Percentiles rank a stretch among this genome's conserved stretches.
phyloP scores from a whole-genome alignment of 2,329 filamentous ascomycete species.

The Calcarisporium arbuscula region DNA sequence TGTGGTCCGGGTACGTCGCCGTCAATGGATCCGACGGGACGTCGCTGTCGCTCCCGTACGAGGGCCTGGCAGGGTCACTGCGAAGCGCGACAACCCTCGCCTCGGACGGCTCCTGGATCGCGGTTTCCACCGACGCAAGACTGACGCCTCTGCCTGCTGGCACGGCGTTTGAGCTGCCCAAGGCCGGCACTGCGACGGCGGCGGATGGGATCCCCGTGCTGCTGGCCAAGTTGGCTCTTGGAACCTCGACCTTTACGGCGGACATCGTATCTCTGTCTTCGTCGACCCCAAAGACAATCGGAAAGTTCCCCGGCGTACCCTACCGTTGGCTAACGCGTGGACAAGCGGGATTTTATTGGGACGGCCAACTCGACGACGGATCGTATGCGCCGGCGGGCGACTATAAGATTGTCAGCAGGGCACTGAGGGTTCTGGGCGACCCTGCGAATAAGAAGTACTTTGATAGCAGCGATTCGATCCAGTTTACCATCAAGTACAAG shows the following conservation, averaged over 20 bases:
- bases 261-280: too few relatives aligned
- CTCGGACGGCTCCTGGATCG: conserved; percentile 22
- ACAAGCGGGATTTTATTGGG: conserved; percentile 27
- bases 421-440: conserved; percentile 12
- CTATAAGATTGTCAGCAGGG: conserved; percentile 22
- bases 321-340: conserved; percentile 22
- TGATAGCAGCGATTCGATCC: conserved; percentile 10
- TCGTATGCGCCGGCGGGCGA: conserved; percentile 32
- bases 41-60: conserved; percentile 26
- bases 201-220: conserved; percentile 25
- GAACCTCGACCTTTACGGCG: too few relatives aligned
- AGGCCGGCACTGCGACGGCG: neutral
- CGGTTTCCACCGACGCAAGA: conserved; percentile 18
- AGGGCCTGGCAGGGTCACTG: conserved; percentile 22
- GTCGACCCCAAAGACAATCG: conserved; percentile 25
- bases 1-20: conserved; percentile 12
- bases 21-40: conserved; percentile 18
- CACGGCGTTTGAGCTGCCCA: conserved; percentile 7
- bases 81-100: conserved; percentile 29
- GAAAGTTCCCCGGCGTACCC: conserved; percentile 37
- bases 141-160: conserved; percentile 15
- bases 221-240: conserved; percentile 16
- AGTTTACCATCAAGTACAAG: conserved; percentile 6
- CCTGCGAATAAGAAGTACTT: conserved; percentile 8
- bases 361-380: conserved; percentile 38